phyloP scores from a whole-genome alignment of 148 eudicot species.

The Cornus controversa region DNA sequence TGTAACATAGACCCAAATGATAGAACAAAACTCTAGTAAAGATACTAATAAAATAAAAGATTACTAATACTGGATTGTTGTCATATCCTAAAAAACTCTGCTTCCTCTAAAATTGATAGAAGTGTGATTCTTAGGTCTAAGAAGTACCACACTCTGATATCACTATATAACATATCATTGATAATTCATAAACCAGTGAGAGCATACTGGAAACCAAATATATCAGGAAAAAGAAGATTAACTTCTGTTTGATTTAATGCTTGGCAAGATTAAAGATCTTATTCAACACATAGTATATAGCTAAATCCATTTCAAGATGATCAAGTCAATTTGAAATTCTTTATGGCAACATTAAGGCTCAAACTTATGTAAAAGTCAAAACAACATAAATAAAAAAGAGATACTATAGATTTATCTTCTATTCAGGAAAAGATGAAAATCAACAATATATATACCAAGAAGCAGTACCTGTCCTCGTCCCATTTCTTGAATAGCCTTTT shows the following conservation, averaged over 20 bases:
- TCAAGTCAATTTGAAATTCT: background rate
- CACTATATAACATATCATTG: background rate
- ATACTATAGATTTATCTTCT: background rate
- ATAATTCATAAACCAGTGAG: background rate
- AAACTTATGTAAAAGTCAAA: background rate
- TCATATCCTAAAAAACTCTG: background rate
- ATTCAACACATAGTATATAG: background rate
- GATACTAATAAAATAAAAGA: no score
- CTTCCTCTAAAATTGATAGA: background rate
- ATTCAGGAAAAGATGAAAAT: background rate
- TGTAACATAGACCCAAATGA: no score
- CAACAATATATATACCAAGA: background rate
- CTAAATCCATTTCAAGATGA: background rate
- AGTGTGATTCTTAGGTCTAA: background rate
- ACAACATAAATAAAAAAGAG: background rate
- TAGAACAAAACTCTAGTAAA: no score
- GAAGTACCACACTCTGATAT: background rate
- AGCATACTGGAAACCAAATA: background rate
- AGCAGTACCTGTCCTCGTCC: conserved; percentile 51
- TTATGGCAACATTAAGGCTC: background rate
- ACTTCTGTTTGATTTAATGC: background rate
- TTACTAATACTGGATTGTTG: background rate
- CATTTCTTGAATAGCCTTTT: conserved; percentile 49
- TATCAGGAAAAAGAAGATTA: background rate
- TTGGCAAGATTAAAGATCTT: background rate